A percentile compares a stretch with the other conserved stretches of the same genome.
These are phyloP conservation scores for Magnolia sinica DNA, from an alignment of 164 flowering plant genomes.

Conservation along the genomic window DNA sequence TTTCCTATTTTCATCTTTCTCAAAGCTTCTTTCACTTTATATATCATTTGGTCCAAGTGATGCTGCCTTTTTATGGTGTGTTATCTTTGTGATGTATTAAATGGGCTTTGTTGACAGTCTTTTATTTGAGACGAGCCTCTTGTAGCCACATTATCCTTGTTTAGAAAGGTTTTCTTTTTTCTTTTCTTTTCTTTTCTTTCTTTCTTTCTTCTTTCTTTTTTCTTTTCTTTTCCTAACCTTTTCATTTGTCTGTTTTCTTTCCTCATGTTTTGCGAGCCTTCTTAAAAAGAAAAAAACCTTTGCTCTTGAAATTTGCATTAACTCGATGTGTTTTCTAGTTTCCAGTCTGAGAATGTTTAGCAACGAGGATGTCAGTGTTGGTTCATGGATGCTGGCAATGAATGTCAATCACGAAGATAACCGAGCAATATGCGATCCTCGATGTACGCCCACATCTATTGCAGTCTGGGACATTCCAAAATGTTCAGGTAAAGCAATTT, in stretches of 20 bases:
- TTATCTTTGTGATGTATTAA: background rate
- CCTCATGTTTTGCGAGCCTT: no score
- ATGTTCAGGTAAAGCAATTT: constrained; percentile 53
- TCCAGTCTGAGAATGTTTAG: constrained; percentile 64
- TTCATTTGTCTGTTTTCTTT: no score
- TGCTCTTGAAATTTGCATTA: background rate
- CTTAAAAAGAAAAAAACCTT: no score
- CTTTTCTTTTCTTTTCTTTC: background rate
- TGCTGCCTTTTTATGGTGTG: background rate
- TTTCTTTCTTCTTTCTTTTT: background rate
- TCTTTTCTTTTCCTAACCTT: background rate
- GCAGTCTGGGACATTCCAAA: constrained; percentile 73
- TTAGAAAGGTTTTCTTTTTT: background rate
- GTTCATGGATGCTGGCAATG: constrained; percentile 81
- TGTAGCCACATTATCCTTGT: background rate
- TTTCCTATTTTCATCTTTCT: no score
- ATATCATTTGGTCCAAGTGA: background rate
- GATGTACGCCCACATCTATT: constrained; percentile 62
- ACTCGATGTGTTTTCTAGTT: constrained; percentile 7
- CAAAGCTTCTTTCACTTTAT: background rate
- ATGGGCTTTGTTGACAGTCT: background rate
- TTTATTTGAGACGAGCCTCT: background rate
- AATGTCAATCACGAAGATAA: constrained; percentile 64
- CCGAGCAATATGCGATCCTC: constrained; percentile 54
- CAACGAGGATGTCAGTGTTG: constrained; percentile 71